Conservation (phyloP, 371 early-diverging fungal species). For the Saksenaea vasiformis region DNA sequence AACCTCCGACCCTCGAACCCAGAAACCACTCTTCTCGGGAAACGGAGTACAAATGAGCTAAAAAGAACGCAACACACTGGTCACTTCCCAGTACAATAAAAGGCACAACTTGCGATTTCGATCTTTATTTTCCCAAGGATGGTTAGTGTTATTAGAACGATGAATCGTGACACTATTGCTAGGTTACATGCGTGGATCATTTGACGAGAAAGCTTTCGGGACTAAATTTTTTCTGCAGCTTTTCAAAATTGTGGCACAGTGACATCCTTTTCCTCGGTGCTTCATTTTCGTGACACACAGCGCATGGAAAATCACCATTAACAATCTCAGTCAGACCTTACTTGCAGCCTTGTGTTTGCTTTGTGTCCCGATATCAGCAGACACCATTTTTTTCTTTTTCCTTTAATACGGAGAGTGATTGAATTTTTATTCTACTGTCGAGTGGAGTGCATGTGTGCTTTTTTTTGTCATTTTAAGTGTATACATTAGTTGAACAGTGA, state of each 20-base stretch:
- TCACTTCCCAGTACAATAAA: background rate
- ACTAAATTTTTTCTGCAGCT: background rate
- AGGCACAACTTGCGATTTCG: background rate
- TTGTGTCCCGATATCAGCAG: no score
- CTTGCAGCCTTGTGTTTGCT: no score
- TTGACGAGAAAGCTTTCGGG: background rate
- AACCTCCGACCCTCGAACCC: background rate
- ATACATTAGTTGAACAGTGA: background rate
- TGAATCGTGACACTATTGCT: background rate
- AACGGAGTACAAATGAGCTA: background rate
- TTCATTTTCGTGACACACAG: no score
- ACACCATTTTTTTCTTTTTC: no score
- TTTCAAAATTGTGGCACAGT: background rate
- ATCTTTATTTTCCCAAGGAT: background rate
- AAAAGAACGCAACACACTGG: background rate
- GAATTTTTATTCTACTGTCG: no score
- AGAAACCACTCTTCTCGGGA: background rate
- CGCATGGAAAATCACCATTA: no score
- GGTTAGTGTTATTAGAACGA: background rate
- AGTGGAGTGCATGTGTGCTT: background rate
- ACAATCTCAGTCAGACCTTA: no score
- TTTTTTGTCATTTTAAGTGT: background rate
- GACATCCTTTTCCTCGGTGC: background rate
- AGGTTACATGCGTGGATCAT: background rate
- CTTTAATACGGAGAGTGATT: no score